Evolutionary conservation across 2,329 filamentous ascomycete genomes (phyloP), one percentile per base, ranked within the genome.

Genomic region (Penicillium sp.): DNA sequence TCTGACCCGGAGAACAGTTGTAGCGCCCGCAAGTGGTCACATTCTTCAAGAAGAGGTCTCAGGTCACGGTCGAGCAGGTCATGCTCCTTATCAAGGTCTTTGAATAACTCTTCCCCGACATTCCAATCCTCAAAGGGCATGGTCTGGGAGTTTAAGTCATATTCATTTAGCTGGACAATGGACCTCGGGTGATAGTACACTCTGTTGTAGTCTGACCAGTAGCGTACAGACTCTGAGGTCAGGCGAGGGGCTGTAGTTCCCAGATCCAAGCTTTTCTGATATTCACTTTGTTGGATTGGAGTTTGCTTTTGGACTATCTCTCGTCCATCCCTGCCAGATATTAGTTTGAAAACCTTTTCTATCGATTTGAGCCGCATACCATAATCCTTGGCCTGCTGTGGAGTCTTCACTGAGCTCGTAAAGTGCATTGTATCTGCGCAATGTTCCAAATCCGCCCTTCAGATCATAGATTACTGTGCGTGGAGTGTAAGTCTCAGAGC

Each of bases 151-250:
- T 90, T 87, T 37, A 96, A 80, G 71, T 95, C 91, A 69, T 90
- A 95, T 69, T 97, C 91, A 70, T 89, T 89, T 15, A 97, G 80
- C 71, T 96, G 93, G 10, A 96, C 82, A 54, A 96, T 85, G 13
- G 92, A 96, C 54, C 85, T 86, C 9, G 94, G 94, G 71, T 97
- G 93, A 72, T 90, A 97, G 75, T 87, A 99, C n/a, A 94, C 84
- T 27, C 91, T 86, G 66, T 91, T 95, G 75, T 92, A 97, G 75
- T 99, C 94, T 33, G 92, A 96, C 93, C 94, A 99, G 77, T 94
- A 97, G 54, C 91, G 86, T n/a, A 97, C 89, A 12, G 85, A 84
- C 7, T 86, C 84, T 1, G 86, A 81, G 1, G 83, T 88, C 21
- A 96, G 81, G 52, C 80, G 77, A 0, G 89, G 84, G 6, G 87